Base-by-base conservation (phyloP, 2,329 filamentous ascomycete genomes). In the Fusarium tjaetaba region DNA sequence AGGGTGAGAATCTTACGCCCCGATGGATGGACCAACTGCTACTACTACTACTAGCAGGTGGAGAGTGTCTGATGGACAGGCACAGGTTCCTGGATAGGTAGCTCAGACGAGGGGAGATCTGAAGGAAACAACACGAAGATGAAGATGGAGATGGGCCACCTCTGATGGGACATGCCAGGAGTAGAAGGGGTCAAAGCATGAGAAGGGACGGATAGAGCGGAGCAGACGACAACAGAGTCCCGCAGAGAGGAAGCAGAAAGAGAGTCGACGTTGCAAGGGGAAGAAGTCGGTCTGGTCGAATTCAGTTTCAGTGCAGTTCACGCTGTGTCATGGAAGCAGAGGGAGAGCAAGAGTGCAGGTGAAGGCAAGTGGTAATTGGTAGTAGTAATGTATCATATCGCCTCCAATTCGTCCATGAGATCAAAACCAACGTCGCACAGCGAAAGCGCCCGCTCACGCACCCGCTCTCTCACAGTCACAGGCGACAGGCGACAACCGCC, bases 371-470 rank as follows among this genome's bases (percentile, higher is more conserved):
- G 58, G 51, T 68, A 55, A 30, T 55, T 55, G 45, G 51, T 64
- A 57, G 61, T 38, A 64, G 58, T 36, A 49, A 69, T 53, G 66
- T 65, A 56, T 64, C 60, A 60, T 70, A 53, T 65, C 34, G 48
- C 38, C 68, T 69, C 57, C 60, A 52, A 60, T 48, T 64, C 43
- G 36, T 65, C 30, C 43, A 64, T 66, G 49, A 61, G 36, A 49
- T 61, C 53, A 53, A 53, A 76, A 58, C 61, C 74, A 77, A 76
- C 74, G 74, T 76, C 74, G 72, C 74, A 77, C 72, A 73, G 66
- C 56, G 51, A 55, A 38, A 51, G 62, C 62, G 62, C 62, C 65
- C 53, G 43, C 62, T 61, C 51, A 65, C 45, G 36, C 55, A 28
- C 55, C 45, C 34, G 24, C 32, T 49, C 41, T 36, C 42, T 26